Evolutionary conservation across 768 basidiomycete genomes (phyloP).

Genomic region (Coprinopsis cinerea): DNA sequence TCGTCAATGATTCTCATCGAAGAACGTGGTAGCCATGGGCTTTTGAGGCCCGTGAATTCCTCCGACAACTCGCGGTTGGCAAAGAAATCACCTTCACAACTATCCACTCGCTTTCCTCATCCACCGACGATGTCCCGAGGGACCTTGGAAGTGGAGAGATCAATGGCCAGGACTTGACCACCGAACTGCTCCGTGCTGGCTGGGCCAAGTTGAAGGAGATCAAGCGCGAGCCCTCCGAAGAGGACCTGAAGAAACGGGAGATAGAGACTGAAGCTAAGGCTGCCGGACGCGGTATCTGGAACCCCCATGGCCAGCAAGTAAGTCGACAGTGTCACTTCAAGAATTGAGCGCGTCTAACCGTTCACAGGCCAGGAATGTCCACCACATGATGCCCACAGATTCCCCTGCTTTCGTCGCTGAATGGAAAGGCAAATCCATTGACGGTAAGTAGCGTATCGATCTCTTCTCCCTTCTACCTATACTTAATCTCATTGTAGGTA

Average conservation of each 20-base stretch:
- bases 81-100: conserved; percentile 86
- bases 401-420: conserved; percentile 84
- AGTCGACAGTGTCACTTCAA: conserved; percentile 3
- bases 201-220: conserved; percentile 91
- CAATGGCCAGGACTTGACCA: conserved; percentile 62
- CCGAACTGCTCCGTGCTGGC: conserved; percentile 79
- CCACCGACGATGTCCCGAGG: conserved; percentile 69
- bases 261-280: conserved; percentile 71
- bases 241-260: conserved; percentile 66
- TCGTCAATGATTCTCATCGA: neutral
- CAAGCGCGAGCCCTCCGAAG: conserved; percentile 77
- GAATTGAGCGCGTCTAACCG: conserved; percentile 1
- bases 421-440: conserved; percentile 87
- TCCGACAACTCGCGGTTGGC: conserved; percentile 80
- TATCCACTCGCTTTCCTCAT: conserved; percentile 63
- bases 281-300: conserved; percentile 82
- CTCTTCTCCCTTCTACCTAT: conserved; percentile 3
- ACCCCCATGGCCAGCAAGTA: conserved; percentile 72
- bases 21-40: conserved; percentile 69
- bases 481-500: conserved; percentile 39
- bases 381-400: conserved; percentile 86
- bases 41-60: conserved; percentile 88
- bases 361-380: conserved; percentile 60
- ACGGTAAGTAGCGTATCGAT: conserved; percentile 52
- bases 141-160: conserved; percentile 78